These are phyloP conservation scores for Salix suchowensis DNA, from an alignment of 345 rosid genomes.

Conservation along the genomic window DNA sequence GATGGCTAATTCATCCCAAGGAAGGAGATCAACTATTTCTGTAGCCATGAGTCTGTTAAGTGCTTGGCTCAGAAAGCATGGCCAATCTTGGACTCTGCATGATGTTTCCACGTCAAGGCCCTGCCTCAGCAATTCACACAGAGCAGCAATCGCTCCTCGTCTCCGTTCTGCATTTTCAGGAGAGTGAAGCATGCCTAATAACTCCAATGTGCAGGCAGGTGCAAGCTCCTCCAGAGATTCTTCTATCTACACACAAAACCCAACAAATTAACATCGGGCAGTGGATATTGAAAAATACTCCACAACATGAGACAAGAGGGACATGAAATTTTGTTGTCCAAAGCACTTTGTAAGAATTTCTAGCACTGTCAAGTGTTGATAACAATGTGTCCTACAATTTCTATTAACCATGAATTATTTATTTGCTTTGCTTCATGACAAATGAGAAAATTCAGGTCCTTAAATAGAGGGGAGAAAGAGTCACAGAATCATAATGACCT, in stretches of 20 bases:
- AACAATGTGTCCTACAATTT: neutral
- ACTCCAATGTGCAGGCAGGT: slow-evolving; percentile 94
- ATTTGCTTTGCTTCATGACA: neutral
- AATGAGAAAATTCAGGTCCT: neutral
- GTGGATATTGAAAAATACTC: neutral
- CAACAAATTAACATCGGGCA: slow-evolving; percentile 7
- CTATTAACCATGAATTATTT: neutral
- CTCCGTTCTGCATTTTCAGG: slow-evolving; percentile 84
- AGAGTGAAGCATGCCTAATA: slow-evolving; percentile 69
- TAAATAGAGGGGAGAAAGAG: neutral
- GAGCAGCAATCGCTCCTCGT: slow-evolving; percentile 84
- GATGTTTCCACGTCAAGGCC: slow-evolving; percentile 87
- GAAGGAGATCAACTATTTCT: slow-evolving; percentile 87
- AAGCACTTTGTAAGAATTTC: neutral
- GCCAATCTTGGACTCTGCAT: slow-evolving; percentile 87
- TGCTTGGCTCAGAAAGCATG: slow-evolving; percentile 74
- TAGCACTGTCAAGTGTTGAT: neutral
- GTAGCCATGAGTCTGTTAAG: slow-evolving; percentile 67
- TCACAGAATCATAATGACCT: slow-evolving; percentile 43
- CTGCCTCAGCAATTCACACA: slow-evolving; percentile 82
- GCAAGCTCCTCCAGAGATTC: slow-evolving; percentile 98
- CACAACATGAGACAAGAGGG: neutral
- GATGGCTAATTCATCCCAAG: slow-evolving; percentile 74
- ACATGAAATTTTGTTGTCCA: neutral
- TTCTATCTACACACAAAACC: slow-evolving; percentile 58